Base-by-base conservation (phyloP, 2,329 filamentous ascomycete species). In the Orbilia quercus region DNA sequence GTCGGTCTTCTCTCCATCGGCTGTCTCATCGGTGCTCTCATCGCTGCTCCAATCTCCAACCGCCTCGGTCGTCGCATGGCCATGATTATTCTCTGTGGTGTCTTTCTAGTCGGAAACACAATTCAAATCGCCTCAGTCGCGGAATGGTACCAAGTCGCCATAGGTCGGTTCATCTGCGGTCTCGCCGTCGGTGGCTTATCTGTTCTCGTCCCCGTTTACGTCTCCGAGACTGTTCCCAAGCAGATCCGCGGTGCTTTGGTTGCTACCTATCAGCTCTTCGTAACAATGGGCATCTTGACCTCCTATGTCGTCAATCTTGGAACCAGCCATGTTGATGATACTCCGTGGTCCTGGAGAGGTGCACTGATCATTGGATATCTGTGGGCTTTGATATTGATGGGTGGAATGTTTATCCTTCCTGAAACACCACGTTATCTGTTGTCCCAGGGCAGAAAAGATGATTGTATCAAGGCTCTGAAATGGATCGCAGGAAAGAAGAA, bases 141-240 rank as follows among this genome's bases (percentile, higher is more conserved):
- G 1, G 80, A 80, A 45, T 90, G 88, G 88, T 86, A 85, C 69
- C 88, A 90, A 76, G 84, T 90, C 67, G 87, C 87, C 25, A 79
- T 88, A 16, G 89, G 88, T 51, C 84, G 89, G 47, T 84, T 88
- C 75, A 84, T 89, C n/a, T 88, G 87, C 22, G 88, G 89, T 76
- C 79, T 89, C 1, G 88, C 88, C 18, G 86, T 91, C 50, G 89
- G 89, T 25, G 83, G 85, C 18, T 82, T 90, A 0, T 88, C 86
- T 4, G 88, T 89, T 44, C 81, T 87, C 23, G 87, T 88, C 0
- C 87, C 87, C 51, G 88, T 91, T 86, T 90, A 90, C 76, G 87
- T 90, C 78, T 86, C 84, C 14, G 89, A 91, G 80, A 87, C 84
- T 64, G 85, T 86, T 1, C 89, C 89, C 0, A 84, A 87, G 72